Evolutionary conservation across 805 yeast genomes (phyloP).

Genomic region (Blastobotrys americana): DNA sequence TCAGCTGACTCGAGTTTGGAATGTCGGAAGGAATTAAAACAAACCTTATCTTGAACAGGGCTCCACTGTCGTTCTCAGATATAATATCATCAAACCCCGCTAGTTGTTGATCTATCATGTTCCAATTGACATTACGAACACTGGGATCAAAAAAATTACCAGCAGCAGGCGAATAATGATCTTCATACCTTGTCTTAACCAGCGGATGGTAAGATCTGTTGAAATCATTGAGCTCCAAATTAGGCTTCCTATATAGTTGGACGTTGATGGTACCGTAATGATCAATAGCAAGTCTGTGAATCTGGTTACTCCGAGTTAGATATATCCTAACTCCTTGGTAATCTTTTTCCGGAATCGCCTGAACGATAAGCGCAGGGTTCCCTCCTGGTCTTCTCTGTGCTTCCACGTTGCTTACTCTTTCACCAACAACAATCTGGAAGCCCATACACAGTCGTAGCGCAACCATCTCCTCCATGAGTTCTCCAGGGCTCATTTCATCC

Average conservation of each 20-base stretch:
- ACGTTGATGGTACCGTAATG: slow-evolving; percentile 68
- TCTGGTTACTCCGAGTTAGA: slow-evolving; percentile 70
- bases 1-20: slow-evolving; percentile 40
- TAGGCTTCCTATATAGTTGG: slow-evolving; percentile 49
- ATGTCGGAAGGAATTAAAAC: slow-evolving; percentile 77
- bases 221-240: slow-evolving; percentile 7
- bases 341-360: slow-evolving; percentile 39
- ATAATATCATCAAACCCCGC: slow-evolving; percentile 83
- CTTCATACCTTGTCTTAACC: slow-evolving; percentile 74
- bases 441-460: slow-evolving; percentile 77
- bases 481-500: slow-evolving; percentile 44
- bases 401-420: slow-evolving; percentile 59
- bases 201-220: slow-evolving; percentile 42
- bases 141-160: slow-evolving; percentile 47
- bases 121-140: slow-evolving; percentile 64
- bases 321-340: slow-evolving; percentile 60
- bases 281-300: slow-evolving; percentile 75
- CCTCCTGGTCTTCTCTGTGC: slow-evolving; percentile 49
- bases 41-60: slow-evolving; percentile 59
- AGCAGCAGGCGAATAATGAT: slow-evolving; percentile 49
- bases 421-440: slow-evolving; percentile 81
- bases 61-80: slow-evolving; percentile 43
- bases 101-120: slow-evolving; percentile 78
- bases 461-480: slow-evolving; percentile 78
- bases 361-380: slow-evolving; percentile 46